Base-by-base conservation (phyloP, 768 basidiomycete species). In the Hypholoma sublateritium region DNA sequence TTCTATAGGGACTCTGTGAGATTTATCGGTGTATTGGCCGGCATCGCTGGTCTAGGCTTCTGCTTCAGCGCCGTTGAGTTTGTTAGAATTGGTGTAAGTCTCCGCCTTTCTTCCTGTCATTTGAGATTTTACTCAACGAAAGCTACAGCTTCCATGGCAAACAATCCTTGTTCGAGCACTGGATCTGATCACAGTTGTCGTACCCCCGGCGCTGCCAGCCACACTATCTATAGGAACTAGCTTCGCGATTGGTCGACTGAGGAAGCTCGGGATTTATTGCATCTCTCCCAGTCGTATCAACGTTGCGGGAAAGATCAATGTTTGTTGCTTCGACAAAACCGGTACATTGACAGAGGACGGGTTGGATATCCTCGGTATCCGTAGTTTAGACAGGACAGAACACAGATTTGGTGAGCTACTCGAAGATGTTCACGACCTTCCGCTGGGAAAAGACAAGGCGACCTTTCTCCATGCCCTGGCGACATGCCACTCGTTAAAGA, bases 251-350 rank as follows among this genome's bases (percentile, higher is more conserved):
- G 77, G 81, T 28, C 87, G 97, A 53, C 82, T 99, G 16, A 88
- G 94, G 50, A 93, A 90, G 68, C 74, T 79, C 24, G 92, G 90
- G 12, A 91, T 99, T 53, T 98, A 90, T 76, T 99, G 97, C 70
- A 98, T 98, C 59, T 94, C 97, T 0, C 97, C 97, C 0, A 95
- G 88, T 62, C 79, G 97, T 46, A 91, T 99, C 65, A 99, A 99
- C 65, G 84, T 99, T 45, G 93, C 87, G 1, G 97, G 97, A 9
- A 95, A 97, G 74, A 79, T 98, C 74, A 98, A 98, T 62, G 89
- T 98, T 9, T 94, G 94, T 65, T 98, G 95, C 68, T 99, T 99
- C 66, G 97, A 99, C 78, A 99, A 99, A 75, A 99, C 97, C 1
- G 97, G 97, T 7, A 99, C 97, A 8, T 80, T 99, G 21, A 99